Percentiles rank a stretch among this genome's conserved stretches.
Evolutionary conservation across 2,329 filamentous ascomycete species (phyloP).

Genomic region (Xylaria sp.): DNA sequence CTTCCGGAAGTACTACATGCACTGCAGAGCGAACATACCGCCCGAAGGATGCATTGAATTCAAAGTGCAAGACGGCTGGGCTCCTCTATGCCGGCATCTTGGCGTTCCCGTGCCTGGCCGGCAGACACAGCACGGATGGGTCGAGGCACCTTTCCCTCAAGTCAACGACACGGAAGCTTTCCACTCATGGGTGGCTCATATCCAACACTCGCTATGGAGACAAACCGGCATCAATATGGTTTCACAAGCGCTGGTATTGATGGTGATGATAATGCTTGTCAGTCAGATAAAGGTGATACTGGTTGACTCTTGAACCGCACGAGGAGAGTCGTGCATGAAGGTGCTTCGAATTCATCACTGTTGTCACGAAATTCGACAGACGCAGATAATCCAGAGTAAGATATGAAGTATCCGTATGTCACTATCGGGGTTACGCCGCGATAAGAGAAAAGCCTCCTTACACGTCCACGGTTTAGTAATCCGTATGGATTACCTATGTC

Average conservation of each 20-base stretch:
- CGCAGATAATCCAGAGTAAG: too few relatives aligned
- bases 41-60: slow-evolving; percentile 14
- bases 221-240: slow-evolving; percentile 9
- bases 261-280: slow-evolving; percentile 1
- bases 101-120: slow-evolving; percentile 8
- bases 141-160: slow-evolving; percentile 13
- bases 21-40: slow-evolving; percentile 14
- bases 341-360: neutral
- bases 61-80: slow-evolving; percentile 17
- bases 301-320: neutral
- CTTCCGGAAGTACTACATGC: slow-evolving; percentile 15
- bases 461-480: too few relatives aligned
- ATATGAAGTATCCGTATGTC: too few relatives aligned
- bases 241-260: slow-evolving; percentile 2
- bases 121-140: slow-evolving; percentile 7
- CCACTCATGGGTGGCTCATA: slow-evolving; percentile 5
- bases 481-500: too few relatives aligned
- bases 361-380: too few relatives aligned
- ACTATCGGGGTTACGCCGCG: too few relatives aligned
- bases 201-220: slow-evolving; percentile 9
- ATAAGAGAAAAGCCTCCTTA: too few relatives aligned
- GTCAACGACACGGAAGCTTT: slow-evolving; percentile 17
- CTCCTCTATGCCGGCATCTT: slow-evolving; percentile 14
- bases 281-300: neutral
- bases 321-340: neutral